Evolutionary conservation across 192 early-diverging fungal species (phyloP), one percentile per base, ranked within the genome.

Genomic region (Linnemannia exigua): DNA sequence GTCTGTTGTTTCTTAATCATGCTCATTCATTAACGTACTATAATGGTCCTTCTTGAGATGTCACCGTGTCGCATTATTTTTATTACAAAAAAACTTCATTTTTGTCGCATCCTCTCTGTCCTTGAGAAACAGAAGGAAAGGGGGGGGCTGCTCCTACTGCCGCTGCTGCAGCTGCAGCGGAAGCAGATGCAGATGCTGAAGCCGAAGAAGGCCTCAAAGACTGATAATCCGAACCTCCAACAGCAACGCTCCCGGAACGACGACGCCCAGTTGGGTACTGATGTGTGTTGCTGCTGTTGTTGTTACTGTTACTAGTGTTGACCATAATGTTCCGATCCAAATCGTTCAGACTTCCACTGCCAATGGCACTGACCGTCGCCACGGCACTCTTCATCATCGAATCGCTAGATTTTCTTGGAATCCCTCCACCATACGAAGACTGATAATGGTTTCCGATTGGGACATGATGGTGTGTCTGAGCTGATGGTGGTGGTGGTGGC

Each of bases 211-310:
- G 16, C 46, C 25, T 44, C 38, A 50, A 22, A 16, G n/a, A 38
- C 11, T 70, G 58, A 22, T 69, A 70, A 44, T 44, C 38, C 15
- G 48, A 66, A 11, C 54, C 54, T 28, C 70, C 67, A 0, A 71
- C 44, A 71, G 67, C 20, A 71, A 79, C 41, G 46, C 70, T 67
- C 70, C 72, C 77, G 2, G 58, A 63, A 63, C 58, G 58, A 63
- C 58, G 28, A 12, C 58, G 58, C 31, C 58, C 58, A 14, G 12
- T 15, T 2, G 58, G 58, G 58, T 63, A 63, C 28, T 63, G 58
- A 22, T 22, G 33, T 36, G 20, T 70, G 68, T 70, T 70, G 16
- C 68, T 70, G 68, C 68, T 41, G 35, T 70, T 70, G 22, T 36
- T 70, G 68, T 41, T 41, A 20, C 68, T 70, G 68, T 41, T 41